phyloP scores from a whole-genome alignment of 2,329 filamentous ascomycete genomes.

The Davidsoniella virescens region DNA sequence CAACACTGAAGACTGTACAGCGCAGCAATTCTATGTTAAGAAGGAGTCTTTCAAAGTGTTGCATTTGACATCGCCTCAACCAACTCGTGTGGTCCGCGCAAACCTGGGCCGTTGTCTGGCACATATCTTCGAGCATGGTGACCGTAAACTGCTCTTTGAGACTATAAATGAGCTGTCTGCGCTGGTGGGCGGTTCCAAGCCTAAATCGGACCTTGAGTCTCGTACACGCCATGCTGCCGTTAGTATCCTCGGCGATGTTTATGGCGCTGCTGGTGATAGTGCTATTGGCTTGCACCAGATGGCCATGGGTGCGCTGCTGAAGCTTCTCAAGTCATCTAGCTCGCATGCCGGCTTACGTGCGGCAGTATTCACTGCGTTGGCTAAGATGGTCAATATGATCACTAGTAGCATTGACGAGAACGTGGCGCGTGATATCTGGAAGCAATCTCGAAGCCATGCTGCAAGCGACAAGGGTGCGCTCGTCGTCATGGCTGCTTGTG shows the following conservation, averaged over 20 bases:
- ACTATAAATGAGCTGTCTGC: conserved; percentile 75
- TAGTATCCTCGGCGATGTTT: conserved; percentile 74
- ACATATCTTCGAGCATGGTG: conserved; percentile 67
- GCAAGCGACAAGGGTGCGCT: conserved; percentile 67
- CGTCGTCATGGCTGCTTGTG: conserved; percentile 63
- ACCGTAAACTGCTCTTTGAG: conserved; percentile 84
- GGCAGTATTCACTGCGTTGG: conserved; percentile 57
- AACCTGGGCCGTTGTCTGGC: conserved; percentile 74
- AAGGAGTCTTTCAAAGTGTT: conserved; percentile 90
- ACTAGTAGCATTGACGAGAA: conserved; percentile 64
- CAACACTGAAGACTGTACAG: conserved; percentile 62
- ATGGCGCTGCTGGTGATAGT: conserved; percentile 84
- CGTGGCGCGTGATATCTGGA: conserved; percentile 83
- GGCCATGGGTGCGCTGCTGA: conserved; percentile 54
- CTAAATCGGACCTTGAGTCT: conserved; percentile 57
- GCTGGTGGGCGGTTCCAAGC: conserved; percentile 58
- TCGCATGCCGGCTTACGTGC: conserved; percentile 70
- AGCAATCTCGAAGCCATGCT: conserved; percentile 64
- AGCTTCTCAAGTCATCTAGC: conserved; percentile 62
- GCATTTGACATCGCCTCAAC: conserved; percentile 65
- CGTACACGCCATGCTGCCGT: conserved; percentile 76
- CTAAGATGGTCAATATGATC: conserved; percentile 62
- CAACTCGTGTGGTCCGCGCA: conserved; percentile 77
- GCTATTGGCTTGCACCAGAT: conserved; percentile 69
- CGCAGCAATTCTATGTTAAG: conserved; percentile 83